These are phyloP conservation scores for Candida lessepsii DNA, from an alignment of 805 yeast genomes.

Conservation along the genomic window DNA sequence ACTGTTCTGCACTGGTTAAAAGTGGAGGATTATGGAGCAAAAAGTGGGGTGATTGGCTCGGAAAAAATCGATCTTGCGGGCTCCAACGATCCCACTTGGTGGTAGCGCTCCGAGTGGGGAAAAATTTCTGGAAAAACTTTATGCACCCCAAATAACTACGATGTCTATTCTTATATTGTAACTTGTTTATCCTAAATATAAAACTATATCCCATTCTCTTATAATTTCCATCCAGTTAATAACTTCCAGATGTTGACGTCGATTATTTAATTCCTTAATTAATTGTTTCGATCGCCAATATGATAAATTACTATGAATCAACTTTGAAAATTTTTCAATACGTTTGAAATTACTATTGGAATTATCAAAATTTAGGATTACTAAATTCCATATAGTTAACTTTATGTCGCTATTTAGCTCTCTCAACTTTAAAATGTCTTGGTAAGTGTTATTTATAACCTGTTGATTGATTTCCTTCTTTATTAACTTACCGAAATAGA, in stretches of 20 bases:
- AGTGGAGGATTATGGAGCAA: constrained; percentile 2
- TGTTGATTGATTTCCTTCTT: constrained; percentile 39
- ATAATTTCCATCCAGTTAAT: constrained; percentile 53
- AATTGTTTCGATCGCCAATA: constrained; percentile 59
- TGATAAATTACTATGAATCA: constrained; percentile 21
- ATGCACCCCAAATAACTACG: too few relatives aligned
- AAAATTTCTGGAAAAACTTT: background rate
- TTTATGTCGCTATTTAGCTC: constrained; percentile 13
- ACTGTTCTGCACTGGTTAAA: background rate
- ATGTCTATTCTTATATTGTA: background rate
- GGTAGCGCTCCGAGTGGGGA: too few relatives aligned
- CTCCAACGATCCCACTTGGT: background rate
- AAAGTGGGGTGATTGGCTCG: constrained; percentile 5
- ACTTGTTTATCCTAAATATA: constrained; percentile 29
- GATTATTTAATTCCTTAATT: constrained; percentile 50
- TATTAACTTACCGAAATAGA: constrained; percentile 48
- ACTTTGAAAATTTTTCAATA: background rate
- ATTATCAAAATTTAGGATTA: constrained; percentile 31
- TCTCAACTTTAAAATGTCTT: constrained; percentile 1
- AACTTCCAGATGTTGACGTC: constrained; percentile 34
- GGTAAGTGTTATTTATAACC: constrained; percentile 22
- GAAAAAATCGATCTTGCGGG: constrained; percentile 2
- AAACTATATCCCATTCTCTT: constrained; percentile 51
- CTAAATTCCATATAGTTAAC: constrained; percentile 48
- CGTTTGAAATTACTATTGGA: constrained; percentile 18